A percentile compares a stretch with the other conserved stretches of the same genome.
phyloP scores from a whole-genome alignment of 768 basidiomycete genomes.

The Panaeolus papilionaceus region DNA sequence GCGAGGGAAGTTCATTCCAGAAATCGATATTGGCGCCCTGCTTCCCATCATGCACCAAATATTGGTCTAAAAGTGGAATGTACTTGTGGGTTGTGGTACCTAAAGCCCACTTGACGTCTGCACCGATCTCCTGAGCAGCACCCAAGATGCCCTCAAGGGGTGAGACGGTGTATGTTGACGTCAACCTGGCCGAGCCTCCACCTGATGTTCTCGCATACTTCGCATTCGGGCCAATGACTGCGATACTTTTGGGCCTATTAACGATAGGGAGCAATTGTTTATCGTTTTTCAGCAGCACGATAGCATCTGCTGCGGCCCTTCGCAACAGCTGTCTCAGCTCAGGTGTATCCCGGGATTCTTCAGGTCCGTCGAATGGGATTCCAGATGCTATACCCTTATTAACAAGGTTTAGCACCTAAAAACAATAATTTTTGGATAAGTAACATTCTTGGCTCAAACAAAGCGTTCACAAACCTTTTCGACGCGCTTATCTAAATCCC shows the following conservation, averaged over 20 bases:
- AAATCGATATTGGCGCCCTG: constrained; percentile 48
- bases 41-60: constrained; percentile 46
- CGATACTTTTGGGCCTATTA: constrained; percentile 48
- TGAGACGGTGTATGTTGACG: constrained; percentile 58
- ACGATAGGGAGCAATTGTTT: constrained; percentile 55
- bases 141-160: constrained; percentile 61
- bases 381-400: constrained; percentile 55
- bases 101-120: constrained; percentile 53
- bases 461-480: constrained; percentile 33
- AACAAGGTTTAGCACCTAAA: constrained; percentile 53
- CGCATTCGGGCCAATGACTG: constrained; percentile 69
- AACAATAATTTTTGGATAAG: constrained; percentile 1
- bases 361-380: constrained; percentile 60
- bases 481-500: constrained; percentile 48
- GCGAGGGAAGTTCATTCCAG: constrained; percentile 51
- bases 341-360: constrained; percentile 50
- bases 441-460: background rate
- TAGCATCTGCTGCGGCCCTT: constrained; percentile 56
- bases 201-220: constrained; percentile 59
- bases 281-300: constrained; percentile 69
- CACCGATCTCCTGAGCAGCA: constrained; percentile 46
- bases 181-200: constrained; percentile 63
- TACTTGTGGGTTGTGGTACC: constrained; percentile 52
- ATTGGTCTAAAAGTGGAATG: constrained; percentile 56
- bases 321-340: constrained; percentile 54